Evolutionary conservation across 306 rosid species (phyloP), one percentile per base, ranked within the genome.

Genomic region (Rosa rugosa): DNA sequence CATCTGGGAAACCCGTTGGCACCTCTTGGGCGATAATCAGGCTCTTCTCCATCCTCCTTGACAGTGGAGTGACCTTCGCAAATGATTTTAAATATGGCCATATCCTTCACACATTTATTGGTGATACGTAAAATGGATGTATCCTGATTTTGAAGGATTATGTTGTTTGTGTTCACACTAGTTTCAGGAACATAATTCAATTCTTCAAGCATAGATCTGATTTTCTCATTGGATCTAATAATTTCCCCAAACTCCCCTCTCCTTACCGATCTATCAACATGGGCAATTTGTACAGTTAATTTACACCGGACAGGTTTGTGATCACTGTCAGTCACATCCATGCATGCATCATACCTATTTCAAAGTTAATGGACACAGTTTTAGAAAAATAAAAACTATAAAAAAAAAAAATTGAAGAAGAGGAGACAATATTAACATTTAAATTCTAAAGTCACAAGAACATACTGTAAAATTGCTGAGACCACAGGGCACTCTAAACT

Each of bases 261-360:
- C 87, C 98, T 89, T 27, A 84, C 84, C 68, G 99, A 96, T 82
- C 96, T 90, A 88, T 96, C 97, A 74, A 84, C 96, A 81, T 93
- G 93, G 75, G 93, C 83, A 83, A 96, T 89, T 72, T 84, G 88
- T 53, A 96, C 79, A 78, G 84, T 75, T 84, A 93, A 89, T 84
- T 93, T 96, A 84, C 99, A 96, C 76, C 98, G 84, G 25, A 96
- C 96, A 16, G 99, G 99, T 81, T 96, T 96, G 89, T 96, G 99
- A 86, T 96, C 98, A 70, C 99, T 96, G 40, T 93, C 99, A 23
- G 91, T 96, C 89, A 96, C 99, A 74, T 96, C 99, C 99, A 93
- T 93, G 91, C 91, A 84, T 51, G 99, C 99, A 51, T 96, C 99
- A 36, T 96, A 96, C 86, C 99, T 96, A 87, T 79, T 72, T 76